phyloP scores from a whole-genome alignment of 148 eudicot genomes.

The Euryodendron excelsum region DNA sequence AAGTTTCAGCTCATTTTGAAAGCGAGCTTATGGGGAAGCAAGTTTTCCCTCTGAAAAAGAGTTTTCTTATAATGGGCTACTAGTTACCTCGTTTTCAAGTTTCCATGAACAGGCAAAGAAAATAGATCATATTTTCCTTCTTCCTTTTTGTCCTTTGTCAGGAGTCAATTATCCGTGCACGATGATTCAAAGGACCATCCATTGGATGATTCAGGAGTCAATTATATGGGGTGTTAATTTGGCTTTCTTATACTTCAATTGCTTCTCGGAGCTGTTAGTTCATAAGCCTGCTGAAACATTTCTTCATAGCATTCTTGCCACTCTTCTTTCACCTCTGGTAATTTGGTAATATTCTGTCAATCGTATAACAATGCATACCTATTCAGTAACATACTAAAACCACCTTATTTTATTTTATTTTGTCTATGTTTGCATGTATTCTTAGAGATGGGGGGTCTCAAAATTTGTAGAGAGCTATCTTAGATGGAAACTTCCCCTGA shows the following conservation, averaged over 20 bases:
- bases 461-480: slow-evolving; percentile 44
- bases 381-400: no score
- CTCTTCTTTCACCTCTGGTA: slow-evolving; percentile 34
- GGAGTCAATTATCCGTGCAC: slow-evolving; percentile 9
- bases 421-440: no score
- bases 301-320: slow-evolving; percentile 20
- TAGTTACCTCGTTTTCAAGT: no score
- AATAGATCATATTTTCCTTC: neutral
- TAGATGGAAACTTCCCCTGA: slow-evolving; percentile 30
- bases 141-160: neutral
- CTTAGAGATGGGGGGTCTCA: slow-evolving; percentile 46
- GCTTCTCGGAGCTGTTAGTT: slow-evolving; percentile 28
- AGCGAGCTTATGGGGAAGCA: no score
- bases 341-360: neutral
- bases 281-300: slow-evolving; percentile 38
- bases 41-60: no score
- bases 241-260: slow-evolving; percentile 19
- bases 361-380: no score
- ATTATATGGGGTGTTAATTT: slow-evolving; percentile 24
- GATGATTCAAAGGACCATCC: slow-evolving; percentile 14
- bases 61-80: no score
- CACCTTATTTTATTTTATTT: no score
- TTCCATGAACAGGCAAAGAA: no score
- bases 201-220: neutral
- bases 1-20: no score